Conservation (phyloP, 805 yeast species). For the Kodamaea nitidulidarum region DNA sequence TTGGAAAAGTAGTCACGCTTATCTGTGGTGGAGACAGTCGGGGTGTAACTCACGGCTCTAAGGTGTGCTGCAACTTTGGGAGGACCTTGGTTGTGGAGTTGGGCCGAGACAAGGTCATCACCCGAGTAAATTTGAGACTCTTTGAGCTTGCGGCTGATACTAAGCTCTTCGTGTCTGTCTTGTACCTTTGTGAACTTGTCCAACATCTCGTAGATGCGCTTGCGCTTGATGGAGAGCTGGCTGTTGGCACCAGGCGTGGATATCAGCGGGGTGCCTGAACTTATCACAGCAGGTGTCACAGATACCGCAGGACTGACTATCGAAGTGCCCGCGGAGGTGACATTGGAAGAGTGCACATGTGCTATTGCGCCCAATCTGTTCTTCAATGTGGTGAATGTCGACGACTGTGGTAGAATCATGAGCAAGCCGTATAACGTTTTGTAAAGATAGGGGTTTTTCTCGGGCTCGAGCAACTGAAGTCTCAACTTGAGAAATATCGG, state of each 20-base stretch:
- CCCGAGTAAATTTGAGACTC: conserved; percentile 4
- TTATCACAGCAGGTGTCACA: conserved; percentile 1
- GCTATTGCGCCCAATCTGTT: conserved; percentile 66
- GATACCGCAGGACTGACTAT: conserved; percentile 16
- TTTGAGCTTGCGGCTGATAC: conserved; percentile 10
- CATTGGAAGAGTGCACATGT: conserved; percentile 23
- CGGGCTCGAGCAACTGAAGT: conserved; percentile 85
- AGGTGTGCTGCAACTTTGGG: not conserved
- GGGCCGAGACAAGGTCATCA: not conserved
- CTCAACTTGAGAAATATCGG: conserved; percentile 88
- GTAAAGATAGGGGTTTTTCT: conserved; percentile 71
- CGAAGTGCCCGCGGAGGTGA: conserved; percentile 9
- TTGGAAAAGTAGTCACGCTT: conserved; percentile 12
- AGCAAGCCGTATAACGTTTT: conserved; percentile 87
- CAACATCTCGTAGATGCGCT: conserved; percentile 39
- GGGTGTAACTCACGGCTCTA: conserved; percentile 11
- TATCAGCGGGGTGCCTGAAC: conserved; percentile 8
- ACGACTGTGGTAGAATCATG: conserved; percentile 91
- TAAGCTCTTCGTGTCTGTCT: conserved; percentile 28
- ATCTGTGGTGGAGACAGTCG: conserved; percentile 6
- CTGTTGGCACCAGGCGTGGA: conserved; percentile 18
- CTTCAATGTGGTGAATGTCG: conserved; percentile 79
- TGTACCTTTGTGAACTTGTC: conserved; percentile 36
- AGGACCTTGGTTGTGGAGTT: conserved; percentile 3
- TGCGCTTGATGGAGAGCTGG: conserved; percentile 35